phyloP scores from a whole-genome alignment of 352 stramenopile genomes.

The Pythium aristosporum region DNA sequence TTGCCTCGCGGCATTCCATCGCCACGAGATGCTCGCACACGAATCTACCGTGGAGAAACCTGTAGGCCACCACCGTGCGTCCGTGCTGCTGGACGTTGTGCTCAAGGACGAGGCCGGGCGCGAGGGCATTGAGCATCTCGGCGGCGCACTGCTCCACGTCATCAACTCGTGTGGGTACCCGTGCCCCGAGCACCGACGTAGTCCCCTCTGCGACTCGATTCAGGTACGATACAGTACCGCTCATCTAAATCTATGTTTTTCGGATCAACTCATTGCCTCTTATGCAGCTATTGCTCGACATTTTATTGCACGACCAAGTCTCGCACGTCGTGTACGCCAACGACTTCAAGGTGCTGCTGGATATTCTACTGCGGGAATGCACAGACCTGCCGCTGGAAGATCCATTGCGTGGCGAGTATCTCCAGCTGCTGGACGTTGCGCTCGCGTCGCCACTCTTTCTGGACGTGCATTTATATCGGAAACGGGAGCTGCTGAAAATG shows the following conservation, averaged over 20 bases:
- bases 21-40: constrained; percentile 37
- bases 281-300: constrained; percentile 42
- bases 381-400: constrained; percentile 60
- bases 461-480: constrained; percentile 55
- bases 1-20: constrained; percentile 55
- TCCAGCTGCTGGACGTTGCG: constrained; percentile 45
- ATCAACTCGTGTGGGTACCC: constrained; percentile 83
- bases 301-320: constrained; percentile 44
- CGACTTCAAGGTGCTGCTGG: constrained; percentile 72
- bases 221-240: constrained; percentile 46
- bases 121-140: constrained; percentile 60
- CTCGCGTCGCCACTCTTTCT: constrained; percentile 49
- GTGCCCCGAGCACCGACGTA: constrained; percentile 35
- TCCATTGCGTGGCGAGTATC: constrained; percentile 37
- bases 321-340: constrained; percentile 63
- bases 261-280: neutral
- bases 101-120: constrained; percentile 34
- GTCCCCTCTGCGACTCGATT: constrained; percentile 52
- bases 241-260: too few relatives aligned
- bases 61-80: neutral
- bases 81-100: constrained; percentile 53
- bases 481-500: constrained; percentile 45
- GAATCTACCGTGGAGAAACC: neutral
- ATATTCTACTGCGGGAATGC: constrained; percentile 65
- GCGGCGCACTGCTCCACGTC: constrained; percentile 68